Conservation (phyloP, 1,284 basidiomycete species). For the Leccinum insolens region DNA sequence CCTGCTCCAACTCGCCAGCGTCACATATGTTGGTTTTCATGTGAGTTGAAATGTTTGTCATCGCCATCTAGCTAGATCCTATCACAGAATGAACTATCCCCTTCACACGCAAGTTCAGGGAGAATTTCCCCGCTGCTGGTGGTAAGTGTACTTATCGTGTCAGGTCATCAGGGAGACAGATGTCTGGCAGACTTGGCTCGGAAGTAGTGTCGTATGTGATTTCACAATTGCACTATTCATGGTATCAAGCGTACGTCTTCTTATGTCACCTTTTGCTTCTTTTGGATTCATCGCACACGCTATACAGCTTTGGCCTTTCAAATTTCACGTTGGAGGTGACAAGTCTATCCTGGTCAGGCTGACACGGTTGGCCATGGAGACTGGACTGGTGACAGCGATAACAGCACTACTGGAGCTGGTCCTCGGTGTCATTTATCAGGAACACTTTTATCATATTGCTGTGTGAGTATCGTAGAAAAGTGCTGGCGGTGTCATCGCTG, state of each 20-base stretch:
- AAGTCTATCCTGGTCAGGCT: conserved; percentile 14
- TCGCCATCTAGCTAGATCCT: not conserved
- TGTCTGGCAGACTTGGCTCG: conserved; percentile 25
- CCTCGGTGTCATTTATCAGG: conserved; percentile 6
- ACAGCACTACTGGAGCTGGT: conserved; percentile 25
- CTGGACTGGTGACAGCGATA: conserved; percentile 26
- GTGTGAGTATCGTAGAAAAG: conserved; percentile 18
- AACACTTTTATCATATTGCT: conserved; percentile 17
- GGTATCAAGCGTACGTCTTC: conserved; percentile 18
- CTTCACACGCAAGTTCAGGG: not conserved
- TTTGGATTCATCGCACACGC: not conserved
- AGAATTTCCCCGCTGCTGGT: not conserved
- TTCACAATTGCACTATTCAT: conserved; percentile 26
- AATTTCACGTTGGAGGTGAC: conserved; percentile 6
- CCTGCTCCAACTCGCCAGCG: conserved; percentile 15
- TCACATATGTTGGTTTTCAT: conserved; percentile 4
- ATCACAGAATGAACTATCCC: not conserved
- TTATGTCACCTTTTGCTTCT: not conserved
- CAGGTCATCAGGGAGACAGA: not conserved
- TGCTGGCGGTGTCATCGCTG: not conserved
- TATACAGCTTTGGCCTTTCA: conserved; percentile 21
- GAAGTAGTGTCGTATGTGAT: conserved; percentile 24
- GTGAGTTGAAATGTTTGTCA: not conserved
- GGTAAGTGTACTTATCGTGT: not conserved
- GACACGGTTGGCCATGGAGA: conserved; percentile 29